Evolutionary conservation across 2,329 filamentous ascomycete species (phyloP), one percentile per base, ranked within the genome.

Genomic region (Penicillium corylophilum): DNA sequence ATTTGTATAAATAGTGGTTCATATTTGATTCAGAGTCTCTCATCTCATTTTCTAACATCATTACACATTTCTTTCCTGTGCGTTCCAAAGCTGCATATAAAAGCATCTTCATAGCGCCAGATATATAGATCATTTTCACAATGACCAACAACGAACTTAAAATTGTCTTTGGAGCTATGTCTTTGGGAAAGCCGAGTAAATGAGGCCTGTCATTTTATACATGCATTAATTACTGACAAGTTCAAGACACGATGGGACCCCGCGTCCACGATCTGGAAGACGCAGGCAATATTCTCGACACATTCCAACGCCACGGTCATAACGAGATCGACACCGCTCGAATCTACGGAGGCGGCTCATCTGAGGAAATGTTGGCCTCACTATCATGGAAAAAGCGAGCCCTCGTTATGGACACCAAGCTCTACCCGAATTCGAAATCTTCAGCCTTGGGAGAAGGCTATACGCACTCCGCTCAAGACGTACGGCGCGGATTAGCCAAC

Each of bases 341-440:
- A 4, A 53, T 63, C 10, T 71, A 71, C 44, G 60, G 61, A 8
- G 48, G 43, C 35, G 68, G 64, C 8, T 64, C 63, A 1, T 65
- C 59, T 1, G 69, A 69, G 62, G 68, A 75, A 46, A 71, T 73
- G 40, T 72, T 82, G 0, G 54, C 31, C 3, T 28, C 31, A 4
- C 23, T 52, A 5, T 31, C 31, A 13, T 76, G 72, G 71, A 56
- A 73, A 42, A 46, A 64, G 5, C 68, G 74, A n/a, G 70, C 69
- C 16, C 59, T 79, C 18, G 47, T 65, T 15, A 69, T 78, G 58
- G 74, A 71, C 49, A 78, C 76, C 1, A 79, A 79, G 51, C 63
- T 75, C 16, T 75, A 67, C 55, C 67, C 74, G 6, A 69, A 50
- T 24, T 56, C 49, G 10, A 61, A 57, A 31, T 50, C 43, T 13